phyloP scores from a whole-genome alignment of 73 alveolate genomes.

The Paraurostyla sp. region DNA sequence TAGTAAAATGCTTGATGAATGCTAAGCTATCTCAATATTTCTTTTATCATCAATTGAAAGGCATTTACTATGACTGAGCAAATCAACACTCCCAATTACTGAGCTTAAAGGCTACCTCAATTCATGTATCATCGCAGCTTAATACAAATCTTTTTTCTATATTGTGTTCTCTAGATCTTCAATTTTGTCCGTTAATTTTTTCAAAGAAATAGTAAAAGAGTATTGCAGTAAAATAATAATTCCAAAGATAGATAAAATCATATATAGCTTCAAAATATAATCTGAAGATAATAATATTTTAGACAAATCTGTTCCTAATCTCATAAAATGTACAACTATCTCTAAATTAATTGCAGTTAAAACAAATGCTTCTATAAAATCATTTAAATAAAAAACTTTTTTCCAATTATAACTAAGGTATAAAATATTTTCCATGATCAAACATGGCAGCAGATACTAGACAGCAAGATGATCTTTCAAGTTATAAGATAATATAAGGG shows the following conservation, averaged over 20 bases:
- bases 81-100: constrained; percentile 23
- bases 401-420: background rate
- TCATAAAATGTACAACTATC: background rate
- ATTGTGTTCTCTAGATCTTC: background rate
- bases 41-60: constrained; percentile 28
- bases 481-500: background rate
- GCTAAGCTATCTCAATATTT: constrained; percentile 39
- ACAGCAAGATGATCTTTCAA: background rate
- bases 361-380: background rate
- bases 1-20: constrained; percentile 45
- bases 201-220: background rate
- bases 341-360: background rate
- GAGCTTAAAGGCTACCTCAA: constrained; percentile 57
- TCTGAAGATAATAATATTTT: background rate
- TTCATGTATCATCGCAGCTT: constrained; percentile 66
- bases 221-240: background rate
- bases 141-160: constrained; percentile 25
- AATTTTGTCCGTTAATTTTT: background rate
- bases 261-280: background rate
- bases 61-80: constrained; percentile 40
- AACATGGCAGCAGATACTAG: background rate
- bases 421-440: background rate
- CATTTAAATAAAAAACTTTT: background rate
- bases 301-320: background rate
- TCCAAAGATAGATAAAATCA: background rate